Evolutionary conservation across 805 yeast species (phyloP), one percentile per base, ranked within the genome.

Genomic region (Komagataella pseudopastoris): DNA sequence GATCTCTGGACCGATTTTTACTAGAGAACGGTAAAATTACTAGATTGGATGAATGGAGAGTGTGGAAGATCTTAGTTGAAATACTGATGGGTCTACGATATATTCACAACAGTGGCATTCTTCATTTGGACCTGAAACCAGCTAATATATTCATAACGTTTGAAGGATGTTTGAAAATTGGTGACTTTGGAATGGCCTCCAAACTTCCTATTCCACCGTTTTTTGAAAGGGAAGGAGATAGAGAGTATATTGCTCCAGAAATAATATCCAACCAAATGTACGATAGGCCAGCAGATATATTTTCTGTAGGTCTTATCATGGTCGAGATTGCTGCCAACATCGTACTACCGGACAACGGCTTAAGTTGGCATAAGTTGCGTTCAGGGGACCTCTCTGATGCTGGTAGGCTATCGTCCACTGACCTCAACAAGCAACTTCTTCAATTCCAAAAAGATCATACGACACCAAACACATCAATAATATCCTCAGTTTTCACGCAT

Each of bases 241-340:
- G 98, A 51, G 96, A 91, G 63, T 93, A 93, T 66, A 93, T 93
- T 67, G 98, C 99, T 0, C 99, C 99, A 1, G 99, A 93, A 64
- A 82, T 93, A 22, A 82, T 93, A 51, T 80, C 89, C 39, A 80
- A 77, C 47, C 89, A 88, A 62, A 76, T 78, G 47, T 93, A 93
- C 63, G 89, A 88, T 45, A 87, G 85, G 58, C 89, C 91, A 51
- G 98, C 98, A 0, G 99, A 93, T 64, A 82, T 93, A 3, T 93
- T 93, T 64, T 85, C 96, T n/a, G 76, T 90, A 49, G 99, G 99
- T 1, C 71, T 93, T 53, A 86, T 93, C 56, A 85, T 93, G 72
- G 85, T 93, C 49, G 99, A 93, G 64, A 85, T 88, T 59, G 98
- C 99, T 2, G 96, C 98, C 1, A 93, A 93, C 66, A 90, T 93